Percentiles rank a stretch among this genome's conserved stretches.
Evolutionary conservation across 306 rosid species (phyloP).

Genomic region (Elaeagnus macrophylla): DNA sequence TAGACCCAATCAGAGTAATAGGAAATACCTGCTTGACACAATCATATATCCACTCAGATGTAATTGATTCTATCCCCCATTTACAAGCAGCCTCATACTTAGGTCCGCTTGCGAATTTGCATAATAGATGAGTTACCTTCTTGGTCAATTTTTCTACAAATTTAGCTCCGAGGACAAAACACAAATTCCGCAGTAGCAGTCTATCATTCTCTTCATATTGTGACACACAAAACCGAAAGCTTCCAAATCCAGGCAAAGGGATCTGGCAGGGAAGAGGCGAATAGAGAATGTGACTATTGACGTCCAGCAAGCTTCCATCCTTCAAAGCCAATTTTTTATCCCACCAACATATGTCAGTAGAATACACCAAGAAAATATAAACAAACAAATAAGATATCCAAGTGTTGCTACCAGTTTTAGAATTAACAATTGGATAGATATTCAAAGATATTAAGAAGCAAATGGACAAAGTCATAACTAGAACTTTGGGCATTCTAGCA

Average conservation of each 20-base stretch:
- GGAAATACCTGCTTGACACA: constrained; percentile 82
- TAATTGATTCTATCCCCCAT: constrained; percentile 61
- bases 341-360: constrained; percentile 13
- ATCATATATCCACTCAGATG: constrained; percentile 79
- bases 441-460: constrained; percentile 5
- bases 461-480: neutral
- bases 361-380: neutral
- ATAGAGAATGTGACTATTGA: constrained; percentile 68
- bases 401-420: neutral
- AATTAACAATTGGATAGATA: neutral
- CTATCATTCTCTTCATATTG: constrained; percentile 85
- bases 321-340: constrained; percentile 30
- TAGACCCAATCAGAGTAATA: neutral
- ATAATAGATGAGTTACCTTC: constrained; percentile 87
- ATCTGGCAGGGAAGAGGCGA: constrained; percentile 80
- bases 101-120: constrained; percentile 73
- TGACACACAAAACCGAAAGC: constrained; percentile 76
- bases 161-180: constrained; percentile 86
- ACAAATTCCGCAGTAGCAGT: constrained; percentile 64
- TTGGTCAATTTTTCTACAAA: constrained; percentile 51
- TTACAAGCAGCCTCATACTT: constrained; percentile 81
- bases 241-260: constrained; percentile 83
- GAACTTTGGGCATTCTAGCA: too few species aligned
- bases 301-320: constrained; percentile 76
- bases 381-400: neutral